phyloP scores from a whole-genome alignment of 371 early-diverging fungal genomes.

The Mucor racemosus region DNA sequence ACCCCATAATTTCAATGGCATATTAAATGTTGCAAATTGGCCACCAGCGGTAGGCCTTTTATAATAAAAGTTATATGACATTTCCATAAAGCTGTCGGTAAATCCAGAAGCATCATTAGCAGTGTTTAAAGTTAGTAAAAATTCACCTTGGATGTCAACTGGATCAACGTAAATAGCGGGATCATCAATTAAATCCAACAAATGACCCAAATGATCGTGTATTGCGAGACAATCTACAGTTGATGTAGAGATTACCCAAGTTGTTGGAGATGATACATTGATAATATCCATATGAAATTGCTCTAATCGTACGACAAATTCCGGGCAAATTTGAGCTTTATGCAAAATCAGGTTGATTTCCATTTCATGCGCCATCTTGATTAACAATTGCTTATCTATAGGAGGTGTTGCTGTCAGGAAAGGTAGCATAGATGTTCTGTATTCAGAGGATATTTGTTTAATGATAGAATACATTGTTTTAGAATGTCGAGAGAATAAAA shows the following conservation, averaged over 20 bases:
- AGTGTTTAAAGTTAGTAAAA: background rate
- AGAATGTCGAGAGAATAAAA: background rate
- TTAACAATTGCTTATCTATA: background rate
- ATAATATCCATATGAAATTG: conserved; percentile 3
- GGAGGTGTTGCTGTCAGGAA: background rate
- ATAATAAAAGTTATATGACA: conserved; percentile 3
- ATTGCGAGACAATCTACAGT: background rate
- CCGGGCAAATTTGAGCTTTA: conserved; percentile 6
- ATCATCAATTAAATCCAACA: background rate
- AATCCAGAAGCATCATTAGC: background rate
- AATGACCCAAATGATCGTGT: background rate
- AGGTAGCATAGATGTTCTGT: conserved; percentile 3
- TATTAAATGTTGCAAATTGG: background rate
- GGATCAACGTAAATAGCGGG: background rate
- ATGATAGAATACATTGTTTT: background rate
- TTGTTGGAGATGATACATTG: background rate
- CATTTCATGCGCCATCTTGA: conserved; percentile 1
- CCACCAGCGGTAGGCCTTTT: background rate
- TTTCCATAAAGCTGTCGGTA: background rate
- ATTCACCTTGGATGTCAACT: background rate
- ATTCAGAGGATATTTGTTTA: background rate
- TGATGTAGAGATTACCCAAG: background rate
- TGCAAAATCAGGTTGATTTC: conserved; percentile 5
- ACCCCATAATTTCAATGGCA: background rate
- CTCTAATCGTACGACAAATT: conserved; percentile 6